Evolutionary conservation across 2,329 filamentous ascomycete species (phyloP), one percentile per base, ranked within the genome.

Genomic region (Penicillium freii): DNA sequence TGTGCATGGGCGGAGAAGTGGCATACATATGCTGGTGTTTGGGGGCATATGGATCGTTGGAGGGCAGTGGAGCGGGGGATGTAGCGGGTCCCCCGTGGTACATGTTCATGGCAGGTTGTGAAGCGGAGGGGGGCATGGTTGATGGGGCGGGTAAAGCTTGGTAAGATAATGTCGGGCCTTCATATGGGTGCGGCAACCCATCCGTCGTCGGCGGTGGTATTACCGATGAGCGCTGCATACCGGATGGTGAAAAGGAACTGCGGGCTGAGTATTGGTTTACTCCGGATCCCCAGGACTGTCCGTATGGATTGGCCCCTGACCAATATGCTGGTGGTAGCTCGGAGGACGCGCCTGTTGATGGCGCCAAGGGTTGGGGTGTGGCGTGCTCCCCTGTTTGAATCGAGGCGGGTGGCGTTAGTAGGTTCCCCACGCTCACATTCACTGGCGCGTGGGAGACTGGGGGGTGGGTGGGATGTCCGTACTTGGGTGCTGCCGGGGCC

Each of bases 161-260:
- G 34, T 86, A 80, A 44, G 86, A 83, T 59, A 88, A 65, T 43
- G 74, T 81, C 63, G 86, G 85, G 60, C 85, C 79, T 62, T 89
- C 87, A 74, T 87, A 91, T 7, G 87, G 82, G 58, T 88, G 85
- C 54, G 88, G 83, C 54, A 92, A 78, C 48, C 81, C 81, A 69
- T 91, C 85, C 47, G 78, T 80, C 29, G 80, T 78, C 8, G 83
- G 81, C 10, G 88, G 87, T 50, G 86, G 85, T 64, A 82, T 81
- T 40, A 58, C 53, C 42, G 82, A 78, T 64, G 78, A 80, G 64
- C 84, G 80, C 62, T 81, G 75, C 62, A 80, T 82, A 60, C 75
- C 79, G 69, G 84, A 80, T 31, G 84, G 81, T 51, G 83, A 83
- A 74, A 85, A 89, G 61, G 82, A 74, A 65, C 79, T 80, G 64